These are phyloP conservation scores for Colletotrichum cuscutae DNA, from an alignment of 2,329 filamentous ascomycete species.

Conservation along the genomic window DNA sequence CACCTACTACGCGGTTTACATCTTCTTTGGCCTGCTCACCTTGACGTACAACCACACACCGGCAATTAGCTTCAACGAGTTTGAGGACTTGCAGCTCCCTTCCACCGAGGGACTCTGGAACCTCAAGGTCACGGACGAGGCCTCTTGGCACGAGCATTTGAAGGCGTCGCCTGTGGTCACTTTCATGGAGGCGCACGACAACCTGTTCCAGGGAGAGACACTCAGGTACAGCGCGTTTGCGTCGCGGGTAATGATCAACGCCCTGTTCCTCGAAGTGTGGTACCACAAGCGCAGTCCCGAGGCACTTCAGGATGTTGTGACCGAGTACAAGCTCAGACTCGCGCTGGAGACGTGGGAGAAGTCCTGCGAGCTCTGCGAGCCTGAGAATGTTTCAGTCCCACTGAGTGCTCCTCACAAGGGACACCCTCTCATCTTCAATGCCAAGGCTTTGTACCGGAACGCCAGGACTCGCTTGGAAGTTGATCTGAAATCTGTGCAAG, in stretches of 20 bases:
- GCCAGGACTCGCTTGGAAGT: constrained; percentile 92
- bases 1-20: constrained; percentile 98
- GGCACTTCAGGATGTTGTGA: constrained; percentile 94
- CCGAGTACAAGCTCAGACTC: constrained; percentile 95
- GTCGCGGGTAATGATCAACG: constrained; percentile 98
- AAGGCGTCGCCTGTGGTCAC: constrained; percentile 79
- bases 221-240: constrained; percentile 96
- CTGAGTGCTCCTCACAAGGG: constrained; percentile 95
- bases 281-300: constrained; percentile 99
- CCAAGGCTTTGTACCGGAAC: constrained; percentile 96
- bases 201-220: constrained; percentile 91
- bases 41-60: constrained; percentile 98
- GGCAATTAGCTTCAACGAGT: constrained; percentile 97
- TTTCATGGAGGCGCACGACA: constrained; percentile 94
- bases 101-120: constrained; percentile 97
- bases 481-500: constrained; percentile 94
- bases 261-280: constrained; percentile 97
- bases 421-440: constrained; percentile 97
- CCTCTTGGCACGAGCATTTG: constrained; percentile 84
- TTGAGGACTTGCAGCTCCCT: constrained; percentile 90
- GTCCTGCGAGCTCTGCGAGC: constrained; percentile 92
- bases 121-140: constrained; percentile 80
- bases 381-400: constrained; percentile 87
- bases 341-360: constrained; percentile 99
- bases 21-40: constrained; percentile 96